Percentiles rank a stretch among this genome's conserved stretches.
These are phyloP conservation scores for Trichoderma orchidacearum DNA, from an alignment of 495 filamentous ascomycete species.

Conservation along the genomic window DNA sequence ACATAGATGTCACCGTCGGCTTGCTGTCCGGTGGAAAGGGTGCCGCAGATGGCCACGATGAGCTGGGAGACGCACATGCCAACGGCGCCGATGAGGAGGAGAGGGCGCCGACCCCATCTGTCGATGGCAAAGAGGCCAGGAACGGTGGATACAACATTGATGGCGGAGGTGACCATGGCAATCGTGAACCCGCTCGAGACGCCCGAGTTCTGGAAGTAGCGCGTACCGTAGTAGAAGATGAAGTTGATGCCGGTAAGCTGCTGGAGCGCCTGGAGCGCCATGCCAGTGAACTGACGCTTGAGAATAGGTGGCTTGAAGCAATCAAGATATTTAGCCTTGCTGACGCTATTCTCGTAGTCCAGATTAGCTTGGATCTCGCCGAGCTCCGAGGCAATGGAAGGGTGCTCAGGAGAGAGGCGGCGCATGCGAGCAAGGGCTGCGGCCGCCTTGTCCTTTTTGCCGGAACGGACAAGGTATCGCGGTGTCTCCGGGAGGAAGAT, in stretches of 20 bases:
- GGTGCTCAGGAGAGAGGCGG: conserved; percentile 47
- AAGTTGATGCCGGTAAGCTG: conserved; percentile 81
- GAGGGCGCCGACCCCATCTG: conserved; percentile 65
- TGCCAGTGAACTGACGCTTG: conserved; percentile 64
- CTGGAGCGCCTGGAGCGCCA: conserved; percentile 62
- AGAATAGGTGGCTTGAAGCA: conserved; percentile 53
- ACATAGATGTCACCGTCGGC: conserved; percentile 11
- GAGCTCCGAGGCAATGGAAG: conserved; percentile 54
- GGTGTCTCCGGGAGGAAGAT: conserved; percentile 62
- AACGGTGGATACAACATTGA: conserved; percentile 75
- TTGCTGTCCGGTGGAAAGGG: conserved; percentile 5
- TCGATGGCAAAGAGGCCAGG: conserved; percentile 76
- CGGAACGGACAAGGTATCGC: conserved; percentile 67
- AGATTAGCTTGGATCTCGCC: conserved; percentile 74
- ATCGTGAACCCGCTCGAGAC: conserved; percentile 69
- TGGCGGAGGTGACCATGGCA: conserved; percentile 64
- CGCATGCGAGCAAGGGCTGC: conserved; percentile 52
- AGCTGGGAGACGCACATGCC: conserved; percentile 81
- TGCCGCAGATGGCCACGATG: conserved; percentile 65
- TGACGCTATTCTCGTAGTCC: conserved; percentile 59
- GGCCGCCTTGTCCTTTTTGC: conserved; percentile 47
- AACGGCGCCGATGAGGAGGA: conserved; percentile 64
- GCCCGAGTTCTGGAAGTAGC: conserved; percentile 61
- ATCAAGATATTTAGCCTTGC: conserved; percentile 48
- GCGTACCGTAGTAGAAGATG: conserved; percentile 81